Evolutionary conservation across 148 eudicot species (phyloP).

Genomic region (Fagopyrum esculentum): DNA sequence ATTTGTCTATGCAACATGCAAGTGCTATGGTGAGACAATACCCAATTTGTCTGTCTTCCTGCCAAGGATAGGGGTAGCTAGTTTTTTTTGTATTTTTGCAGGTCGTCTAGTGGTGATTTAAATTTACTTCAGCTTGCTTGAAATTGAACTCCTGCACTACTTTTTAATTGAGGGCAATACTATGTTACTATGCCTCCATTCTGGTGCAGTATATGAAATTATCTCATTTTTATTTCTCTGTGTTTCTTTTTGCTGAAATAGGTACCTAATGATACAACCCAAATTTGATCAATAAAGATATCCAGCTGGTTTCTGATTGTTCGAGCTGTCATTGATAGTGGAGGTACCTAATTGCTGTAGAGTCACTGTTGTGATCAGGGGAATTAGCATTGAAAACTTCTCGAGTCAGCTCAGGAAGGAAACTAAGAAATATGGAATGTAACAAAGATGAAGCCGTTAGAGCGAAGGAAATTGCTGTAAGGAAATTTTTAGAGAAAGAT

Average conservation of each 20-base stretch:
- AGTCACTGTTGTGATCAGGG: background rate
- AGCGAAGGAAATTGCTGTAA: slow-evolving; percentile 36
- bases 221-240: background rate
- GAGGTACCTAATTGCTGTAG: background rate
- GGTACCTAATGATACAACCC: background rate
- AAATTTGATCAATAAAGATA: background rate
- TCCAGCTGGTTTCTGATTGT: background rate
- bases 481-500: slow-evolving; percentile 29
- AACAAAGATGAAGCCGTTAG: slow-evolving; percentile 43
- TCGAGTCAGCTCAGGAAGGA: background rate
- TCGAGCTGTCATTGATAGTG: background rate
- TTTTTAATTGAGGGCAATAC: background rate
- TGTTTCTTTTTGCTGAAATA: slow-evolving; percentile 7
- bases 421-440: slow-evolving; percentile 30
- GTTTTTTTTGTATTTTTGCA: background rate
- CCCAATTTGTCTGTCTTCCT: slow-evolving; percentile 1
- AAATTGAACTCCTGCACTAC: background rate
- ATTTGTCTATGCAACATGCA: background rate
- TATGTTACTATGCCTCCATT: background rate
- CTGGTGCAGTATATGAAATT: background rate
- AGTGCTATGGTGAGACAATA: background rate
- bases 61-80: background rate
- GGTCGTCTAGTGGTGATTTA: background rate
- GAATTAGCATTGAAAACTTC: background rate
- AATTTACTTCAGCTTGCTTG: background rate